Conservation (phyloP, 176 grass and related monocot species). For the Oropetium thomaeum region DNA sequence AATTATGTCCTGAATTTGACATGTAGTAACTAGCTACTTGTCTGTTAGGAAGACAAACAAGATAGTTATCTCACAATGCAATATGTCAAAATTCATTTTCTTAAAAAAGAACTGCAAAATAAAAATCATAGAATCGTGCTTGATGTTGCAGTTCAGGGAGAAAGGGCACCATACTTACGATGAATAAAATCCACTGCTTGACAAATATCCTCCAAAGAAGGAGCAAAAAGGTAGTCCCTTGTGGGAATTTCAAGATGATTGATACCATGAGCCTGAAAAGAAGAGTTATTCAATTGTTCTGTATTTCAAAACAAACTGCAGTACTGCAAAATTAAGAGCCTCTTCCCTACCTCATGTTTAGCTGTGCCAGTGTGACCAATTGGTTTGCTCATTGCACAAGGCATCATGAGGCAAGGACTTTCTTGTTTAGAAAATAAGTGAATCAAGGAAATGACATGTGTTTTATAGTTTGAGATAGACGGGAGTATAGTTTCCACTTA, state of each 20-base stretch:
- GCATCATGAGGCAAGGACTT: neutral
- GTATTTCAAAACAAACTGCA: neutral
- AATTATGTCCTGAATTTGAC: neutral
- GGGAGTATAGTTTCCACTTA: neutral
- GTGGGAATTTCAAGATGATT: slow-evolving; percentile 82
- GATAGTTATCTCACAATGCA: too few relatives aligned
- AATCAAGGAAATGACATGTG: neutral
- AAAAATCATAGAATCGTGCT: neutral
- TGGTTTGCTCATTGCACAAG: neutral
- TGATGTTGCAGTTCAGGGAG: neutral
- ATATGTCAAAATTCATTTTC: neutral
- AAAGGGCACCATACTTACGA: slow-evolving; percentile 42
- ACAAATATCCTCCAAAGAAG: slow-evolving; percentile 65
- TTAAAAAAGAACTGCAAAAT: neutral
- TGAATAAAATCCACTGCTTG: slow-evolving; percentile 87
- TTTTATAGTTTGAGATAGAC: neutral
- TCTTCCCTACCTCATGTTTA: neutral
- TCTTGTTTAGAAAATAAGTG: too few relatives aligned
- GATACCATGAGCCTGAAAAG: slow-evolving; percentile 66
- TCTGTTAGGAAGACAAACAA: too few relatives aligned
- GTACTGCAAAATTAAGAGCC: neutral
- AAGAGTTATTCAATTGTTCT: neutral
- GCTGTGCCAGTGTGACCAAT: neutral
- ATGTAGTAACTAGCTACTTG: neutral
- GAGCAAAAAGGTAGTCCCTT: slow-evolving; percentile 85